Percentiles rank a stretch among this genome's conserved stretches.
These are phyloP conservation scores for Pseudocercospora macadamiae DNA, from an alignment of 2,329 filamentous ascomycete genomes.

Conservation along the genomic window DNA sequence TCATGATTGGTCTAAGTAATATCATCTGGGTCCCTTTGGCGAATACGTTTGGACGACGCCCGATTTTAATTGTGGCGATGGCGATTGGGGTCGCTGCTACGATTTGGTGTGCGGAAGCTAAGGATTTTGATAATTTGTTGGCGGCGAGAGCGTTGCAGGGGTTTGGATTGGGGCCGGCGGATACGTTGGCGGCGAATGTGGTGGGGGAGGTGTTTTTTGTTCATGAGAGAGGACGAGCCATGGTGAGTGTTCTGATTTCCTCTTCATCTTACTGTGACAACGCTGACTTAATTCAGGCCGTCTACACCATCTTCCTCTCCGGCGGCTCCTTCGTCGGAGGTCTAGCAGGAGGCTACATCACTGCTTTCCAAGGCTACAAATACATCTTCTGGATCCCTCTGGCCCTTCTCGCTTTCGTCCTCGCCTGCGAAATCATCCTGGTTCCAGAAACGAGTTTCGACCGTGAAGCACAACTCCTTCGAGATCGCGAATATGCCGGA, in stretches of 20 bases:
- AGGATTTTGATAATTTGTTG: slow-evolving; percentile 41
- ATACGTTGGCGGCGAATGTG: slow-evolving; percentile 46
- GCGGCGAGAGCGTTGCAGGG: slow-evolving; percentile 45
- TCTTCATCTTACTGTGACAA: not conserved
- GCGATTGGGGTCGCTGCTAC: slow-evolving; percentile 39
- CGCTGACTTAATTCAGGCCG: slow-evolving; percentile 35
- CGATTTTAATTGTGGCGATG: slow-evolving; percentile 42
- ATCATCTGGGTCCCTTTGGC: slow-evolving; percentile 47
- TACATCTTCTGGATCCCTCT: slow-evolving; percentile 49
- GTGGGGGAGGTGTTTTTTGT: slow-evolving; percentile 49
- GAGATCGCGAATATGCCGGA: slow-evolving; percentile 7
- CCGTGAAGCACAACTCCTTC: slow-evolving; percentile 34
- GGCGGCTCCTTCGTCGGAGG: slow-evolving; percentile 44
- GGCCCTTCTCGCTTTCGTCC: slow-evolving; percentile 38
- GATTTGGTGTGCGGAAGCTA: slow-evolving; percentile 47
- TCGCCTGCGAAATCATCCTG: slow-evolving; percentile 41
- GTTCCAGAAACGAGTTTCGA: slow-evolving; percentile 47
- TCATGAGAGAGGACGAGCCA: slow-evolving; percentile 45
- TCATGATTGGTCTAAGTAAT: slow-evolving; percentile 45
- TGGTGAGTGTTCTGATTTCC: slow-evolving; percentile 33
- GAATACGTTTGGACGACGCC: slow-evolving; percentile 45
- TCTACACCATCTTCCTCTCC: slow-evolving; percentile 46
- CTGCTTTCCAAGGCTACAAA: slow-evolving; percentile 36
- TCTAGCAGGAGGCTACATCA: slow-evolving; percentile 47
- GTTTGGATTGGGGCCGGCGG: slow-evolving; percentile 41